Conservation (phyloP, 1,139 yeast genomes). For the Geotrichum phurueaensis region DNA sequence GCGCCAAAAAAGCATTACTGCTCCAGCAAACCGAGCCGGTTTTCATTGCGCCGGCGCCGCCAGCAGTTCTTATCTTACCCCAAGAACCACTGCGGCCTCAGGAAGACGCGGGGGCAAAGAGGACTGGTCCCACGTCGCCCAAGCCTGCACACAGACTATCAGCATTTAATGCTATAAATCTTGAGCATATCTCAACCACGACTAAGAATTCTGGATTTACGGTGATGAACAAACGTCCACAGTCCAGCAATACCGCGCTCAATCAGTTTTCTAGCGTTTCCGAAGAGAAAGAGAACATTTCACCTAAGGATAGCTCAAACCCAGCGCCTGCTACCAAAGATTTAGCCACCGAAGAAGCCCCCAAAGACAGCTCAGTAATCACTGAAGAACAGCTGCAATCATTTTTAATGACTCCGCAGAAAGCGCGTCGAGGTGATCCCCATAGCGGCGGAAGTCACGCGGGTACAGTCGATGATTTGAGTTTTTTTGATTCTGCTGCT, state of each 20-base stretch:
- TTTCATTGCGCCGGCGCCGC: slow-evolving; percentile 12
- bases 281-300: slow-evolving; percentile 9
- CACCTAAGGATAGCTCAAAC: neutral
- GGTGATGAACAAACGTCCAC: neutral
- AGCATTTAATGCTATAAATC: slow-evolving; percentile 5
- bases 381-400: slow-evolving; percentile 2
- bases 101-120: neutral
- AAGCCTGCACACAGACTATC: neutral
- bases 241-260: neutral
- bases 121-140: neutral
- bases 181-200: neutral
- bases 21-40: slow-evolving; percentile 2
- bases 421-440: neutral
- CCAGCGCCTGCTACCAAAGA: neutral
- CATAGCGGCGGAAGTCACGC: neutral
- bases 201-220: neutral
- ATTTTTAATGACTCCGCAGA: slow-evolving; percentile 4
- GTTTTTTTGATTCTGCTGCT: slow-evolving; percentile 6
- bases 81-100: neutral
- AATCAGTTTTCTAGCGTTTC: neutral
- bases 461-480: slow-evolving; percentile 9
- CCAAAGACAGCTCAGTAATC: neutral
- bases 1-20: neutral
- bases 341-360: neutral
- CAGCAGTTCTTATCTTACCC: neutral